phyloP scores from a whole-genome alignment of 1,284 basidiomycete genomes.

The Porodaedalea pini region DNA sequence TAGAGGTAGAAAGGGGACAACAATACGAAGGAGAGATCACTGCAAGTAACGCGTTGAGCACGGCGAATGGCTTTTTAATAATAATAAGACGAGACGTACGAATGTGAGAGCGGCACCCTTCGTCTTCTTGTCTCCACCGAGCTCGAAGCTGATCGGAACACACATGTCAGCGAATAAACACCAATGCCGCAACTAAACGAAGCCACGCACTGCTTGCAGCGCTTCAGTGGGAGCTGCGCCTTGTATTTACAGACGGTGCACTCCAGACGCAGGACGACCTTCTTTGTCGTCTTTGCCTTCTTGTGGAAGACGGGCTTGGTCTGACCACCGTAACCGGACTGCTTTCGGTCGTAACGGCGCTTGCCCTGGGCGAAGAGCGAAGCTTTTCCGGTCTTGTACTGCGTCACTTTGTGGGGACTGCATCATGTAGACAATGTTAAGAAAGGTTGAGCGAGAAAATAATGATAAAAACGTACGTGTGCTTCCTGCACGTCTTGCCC shows the following conservation, averaged over 20 bases:
- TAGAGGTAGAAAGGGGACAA: neutral
- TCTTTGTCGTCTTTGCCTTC: slow-evolving; percentile 99
- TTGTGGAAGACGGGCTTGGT: slow-evolving; percentile 99
- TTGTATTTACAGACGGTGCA: slow-evolving; percentile 99
- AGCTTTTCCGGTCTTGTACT: slow-evolving; percentile 99
- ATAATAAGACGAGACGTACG: slow-evolving; percentile 50
- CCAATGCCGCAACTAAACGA: neutral
- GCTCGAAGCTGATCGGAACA: slow-evolving; percentile 76
- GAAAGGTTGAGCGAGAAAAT: neutral
- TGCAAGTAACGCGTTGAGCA: neutral
- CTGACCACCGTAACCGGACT: slow-evolving; percentile 99
- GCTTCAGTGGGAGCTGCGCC: slow-evolving; percentile 93
- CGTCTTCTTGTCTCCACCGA: slow-evolving; percentile 99
- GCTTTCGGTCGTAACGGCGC: slow-evolving; percentile 99
- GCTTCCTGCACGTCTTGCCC: slow-evolving; percentile 97
- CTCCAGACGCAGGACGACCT: slow-evolving; percentile 96
- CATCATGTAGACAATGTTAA: neutral
- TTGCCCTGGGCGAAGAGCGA: slow-evolving; percentile 97
- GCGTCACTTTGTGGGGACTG: slow-evolving; percentile 93
- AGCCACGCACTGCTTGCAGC: slow-evolving; percentile 91
- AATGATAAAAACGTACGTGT: slow-evolving; percentile 70
- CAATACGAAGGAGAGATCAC: slow-evolving; percentile 13
- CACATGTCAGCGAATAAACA: slow-evolving; percentile 18
- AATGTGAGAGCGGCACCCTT: slow-evolving; percentile 93
- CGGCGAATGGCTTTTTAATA: slow-evolving; percentile 5